Evolutionary conservation across 2,329 filamentous ascomycete species (phyloP), one percentile per base, ranked within the genome.

Genomic region (Scolecobasidium constrictum): DNA sequence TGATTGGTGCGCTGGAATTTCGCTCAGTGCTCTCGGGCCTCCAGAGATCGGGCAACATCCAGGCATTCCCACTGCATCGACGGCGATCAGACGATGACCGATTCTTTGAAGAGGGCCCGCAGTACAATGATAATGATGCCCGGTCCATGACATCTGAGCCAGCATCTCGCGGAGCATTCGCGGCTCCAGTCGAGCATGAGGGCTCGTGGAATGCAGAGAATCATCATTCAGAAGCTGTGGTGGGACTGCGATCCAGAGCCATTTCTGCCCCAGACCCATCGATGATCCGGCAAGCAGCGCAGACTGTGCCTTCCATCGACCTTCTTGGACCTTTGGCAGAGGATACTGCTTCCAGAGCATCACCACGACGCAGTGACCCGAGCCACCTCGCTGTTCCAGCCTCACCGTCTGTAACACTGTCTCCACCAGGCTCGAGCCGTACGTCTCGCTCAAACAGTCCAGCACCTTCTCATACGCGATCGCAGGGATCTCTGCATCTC

Each of bases 1-100:
- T 98, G 37, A 82, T 98, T 3, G 92, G 92, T 35, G 92, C 86
- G 6, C 69, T 98, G 45, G 92, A 98, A 62, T 98, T 98, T 53
- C 77, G 88, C 52, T 90, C 90, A 2, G 82, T 94, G 3, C 67
- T 98, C 36, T 82, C 85, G n/a, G 87, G 87, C 3, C 65, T 98
- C 44, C 81, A 93, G 53, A 83, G 80, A 49, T 84, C 86, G 44
- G 77, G 84, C 54, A 92, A 86, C 49, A 75, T 84, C 19, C 78
- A 80, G 52, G 73, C 83, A 15, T 75, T 78, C 35, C 75, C 79
- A 2, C 78, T 94, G 47, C 72, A 78, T 49, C 63, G 78, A 18
- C 74, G 83, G 46, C 77, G 81, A 52, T 82, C 82, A 55, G 84
- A 81, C 1, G 79, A 84, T 48, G 76, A 81, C 47, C 63, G 69